These are phyloP conservation scores for Gentiana dahurica DNA, from an alignment of 257 asterid genomes.

Conservation along the genomic window DNA sequence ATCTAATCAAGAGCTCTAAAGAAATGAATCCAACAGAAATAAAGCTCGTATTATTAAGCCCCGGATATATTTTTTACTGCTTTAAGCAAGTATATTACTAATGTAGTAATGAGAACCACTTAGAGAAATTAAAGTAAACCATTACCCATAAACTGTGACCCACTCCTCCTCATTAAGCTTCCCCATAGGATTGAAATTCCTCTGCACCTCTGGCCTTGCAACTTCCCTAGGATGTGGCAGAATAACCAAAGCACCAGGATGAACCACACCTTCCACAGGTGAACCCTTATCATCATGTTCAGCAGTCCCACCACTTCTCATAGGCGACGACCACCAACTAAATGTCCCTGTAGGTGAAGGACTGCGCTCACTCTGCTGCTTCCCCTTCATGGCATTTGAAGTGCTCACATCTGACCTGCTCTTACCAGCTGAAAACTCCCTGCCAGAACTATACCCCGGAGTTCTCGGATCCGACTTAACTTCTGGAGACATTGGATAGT, in stretches of 20 bases:
- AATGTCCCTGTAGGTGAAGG: constrained; percentile 19
- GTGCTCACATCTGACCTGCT: constrained; percentile 67
- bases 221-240: constrained; percentile 96
- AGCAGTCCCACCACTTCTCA: constrained; percentile 53
- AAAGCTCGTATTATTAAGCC: background rate
- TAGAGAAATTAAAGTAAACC: background rate
- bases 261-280: constrained; percentile 89
- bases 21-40: no score
- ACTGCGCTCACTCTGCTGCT: constrained; percentile 53
- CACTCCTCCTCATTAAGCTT: constrained; percentile 82
- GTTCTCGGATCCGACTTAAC: constrained; percentile 61
- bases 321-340: constrained; percentile 83
- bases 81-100: background rate
- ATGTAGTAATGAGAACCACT: background rate
- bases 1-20: background rate
- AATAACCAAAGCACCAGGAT: constrained; percentile 74
- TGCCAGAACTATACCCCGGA: constrained; percentile 34
- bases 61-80: background rate
- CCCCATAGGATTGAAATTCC: constrained; percentile 49
- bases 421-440: constrained; percentile 62
- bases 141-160: constrained; percentile 95
- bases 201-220: constrained; percentile 88
- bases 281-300: constrained; percentile 89
- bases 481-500: constrained; percentile 68
- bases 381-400: constrained; percentile 45